Evolutionary conservation across 2,329 filamentous ascomycete genomes (phyloP), one percentile per base, ranked within the genome.

Genomic region (Aaosphaeria pasadenensis): DNA sequence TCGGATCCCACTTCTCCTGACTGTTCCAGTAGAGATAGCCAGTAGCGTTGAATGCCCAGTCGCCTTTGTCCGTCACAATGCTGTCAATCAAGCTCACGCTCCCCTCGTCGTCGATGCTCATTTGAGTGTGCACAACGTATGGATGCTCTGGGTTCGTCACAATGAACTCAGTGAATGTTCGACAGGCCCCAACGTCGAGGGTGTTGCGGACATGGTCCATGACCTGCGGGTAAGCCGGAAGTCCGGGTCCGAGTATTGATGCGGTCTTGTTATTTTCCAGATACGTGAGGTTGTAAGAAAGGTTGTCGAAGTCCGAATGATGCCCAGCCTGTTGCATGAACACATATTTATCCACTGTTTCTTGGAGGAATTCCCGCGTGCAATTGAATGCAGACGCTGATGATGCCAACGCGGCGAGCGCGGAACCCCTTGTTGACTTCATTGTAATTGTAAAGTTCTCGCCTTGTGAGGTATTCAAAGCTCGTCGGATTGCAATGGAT

Each of bases 261-360:
- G 36, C 13, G 5, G 51, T 48, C 24, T 38, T 46, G 33, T 53
- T 49, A 38, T 53, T 51, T 28, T 53, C 48, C 29, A 51, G 45
- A 28, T 53, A 53, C n/a, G 40, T 31, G 28, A 51, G 24, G 11
- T 36, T 47, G 43, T 44, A 44, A 11, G 42, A 24, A 13, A 47
- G 31, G 29, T 48, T 51, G 13, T 48, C 39, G 36, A 48, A 49
- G 5, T 43, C 32, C 35, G 30, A 29, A 24, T 46, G 42, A 5
- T 46, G 30, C 38, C 51, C 51, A 11, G 36, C 41, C 4, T 24
- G 30, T 42, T 51, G 48, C 39, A 47, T 43, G 31, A 9, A 43
- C 13, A 53, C 35, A 30, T 50, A 53, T 28, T 39, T 48, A 24
- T 48, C 39, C 13, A 39, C 43, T 7, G 45, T 42, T 5, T 35